These are phyloP conservation scores for Radiomyces spectabilis DNA, from an alignment of 192 early-diverging fungal species.

Conservation along the genomic window DNA sequence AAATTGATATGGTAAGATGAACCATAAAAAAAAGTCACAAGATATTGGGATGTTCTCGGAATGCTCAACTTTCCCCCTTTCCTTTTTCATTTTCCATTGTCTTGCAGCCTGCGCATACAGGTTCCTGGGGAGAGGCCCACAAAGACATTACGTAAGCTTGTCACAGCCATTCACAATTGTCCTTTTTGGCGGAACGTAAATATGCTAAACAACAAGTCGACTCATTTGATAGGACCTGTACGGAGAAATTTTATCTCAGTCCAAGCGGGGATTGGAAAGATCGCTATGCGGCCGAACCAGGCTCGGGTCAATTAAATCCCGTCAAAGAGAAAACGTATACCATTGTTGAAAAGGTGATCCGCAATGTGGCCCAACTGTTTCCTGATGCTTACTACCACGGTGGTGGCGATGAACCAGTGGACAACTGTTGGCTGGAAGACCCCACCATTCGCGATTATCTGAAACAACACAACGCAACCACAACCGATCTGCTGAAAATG, in stretches of 20 bases:
- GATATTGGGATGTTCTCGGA: neutral
- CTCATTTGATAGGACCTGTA: slow-evolving; percentile 18
- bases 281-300: slow-evolving; percentile 59
- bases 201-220: neutral
- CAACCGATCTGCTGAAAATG: slow-evolving; percentile 15
- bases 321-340: slow-evolving; percentile 52
- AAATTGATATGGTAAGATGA: slow-evolving; percentile 71
- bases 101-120: slow-evolving; percentile 64
- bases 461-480: slow-evolving; percentile 17
- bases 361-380: slow-evolving; percentile 61
- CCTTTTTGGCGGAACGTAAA: neutral
- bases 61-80: neutral
- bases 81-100: neutral
- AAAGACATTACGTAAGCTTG: slow-evolving; percentile 26
- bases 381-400: slow-evolving; percentile 65
- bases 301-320: slow-evolving; percentile 79
- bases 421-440: slow-evolving; percentile 57
- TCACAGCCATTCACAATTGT: neutral
- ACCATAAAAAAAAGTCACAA: neutral
- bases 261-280: slow-evolving; percentile 39
- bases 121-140: slow-evolving; percentile 27
- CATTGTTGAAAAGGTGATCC: slow-evolving; percentile 55
- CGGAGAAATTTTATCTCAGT: slow-evolving; percentile 21
- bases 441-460: slow-evolving; percentile 28
- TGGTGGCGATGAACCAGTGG: slow-evolving; percentile 72